Evolutionary conservation across 2,329 filamentous ascomycete species (phyloP), one percentile per base, ranked within the genome.

Genomic region (Neofusicoccum ribis): DNA sequence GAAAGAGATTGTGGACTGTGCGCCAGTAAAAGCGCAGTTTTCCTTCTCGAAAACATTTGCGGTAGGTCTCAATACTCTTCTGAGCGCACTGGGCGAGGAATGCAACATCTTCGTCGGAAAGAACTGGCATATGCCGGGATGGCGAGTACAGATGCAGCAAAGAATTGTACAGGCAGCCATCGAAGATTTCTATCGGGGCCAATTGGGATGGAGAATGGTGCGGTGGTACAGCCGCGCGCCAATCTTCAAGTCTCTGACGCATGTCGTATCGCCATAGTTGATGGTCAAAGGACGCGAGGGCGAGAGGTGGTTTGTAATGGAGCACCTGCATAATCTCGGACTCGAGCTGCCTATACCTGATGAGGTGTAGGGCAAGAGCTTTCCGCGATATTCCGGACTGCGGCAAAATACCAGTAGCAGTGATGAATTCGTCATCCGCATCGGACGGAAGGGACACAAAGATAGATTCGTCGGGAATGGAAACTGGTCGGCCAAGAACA

Each of bases 1-100:
- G 50, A 5, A 54, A 54, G 34, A 54, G 50, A 5, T 54, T 54
- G 17, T 54, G 50, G 4, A 54, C 50, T 5, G 50, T 54, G 0
- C 50, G 50, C 50, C 50, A 54, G 17, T 54, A 54, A 39, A 54
- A 54, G 9, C 50, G 50, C 9, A 54, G 17, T 34, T 54, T 54
- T 23, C 50, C 50, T n/a, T 23, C 50, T 9, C 50, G 15, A 37
- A 54, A 54, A 12, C 15, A 54, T 8, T n/a, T 20, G n/a, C 50
- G 50, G 50, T 54, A 54, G 8, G 50, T 27, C 3, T 54, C 36
- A 27, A 54, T 20, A n/a, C 50, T 54, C 5, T 54, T 39, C n/a
- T 23, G 50, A 1, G 50, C 50, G 12, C 34, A 39, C 11, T 41
- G 23, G 5, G 36, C 50, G n/a, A 54, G 50, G 50, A 39, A 54